A percentile compares a stretch with the other conserved stretches of the same genome.
Conservation (phyloP, 2,329 filamentous ascomycete species). For the Aspergillus fumigatiaffinis region DNA sequence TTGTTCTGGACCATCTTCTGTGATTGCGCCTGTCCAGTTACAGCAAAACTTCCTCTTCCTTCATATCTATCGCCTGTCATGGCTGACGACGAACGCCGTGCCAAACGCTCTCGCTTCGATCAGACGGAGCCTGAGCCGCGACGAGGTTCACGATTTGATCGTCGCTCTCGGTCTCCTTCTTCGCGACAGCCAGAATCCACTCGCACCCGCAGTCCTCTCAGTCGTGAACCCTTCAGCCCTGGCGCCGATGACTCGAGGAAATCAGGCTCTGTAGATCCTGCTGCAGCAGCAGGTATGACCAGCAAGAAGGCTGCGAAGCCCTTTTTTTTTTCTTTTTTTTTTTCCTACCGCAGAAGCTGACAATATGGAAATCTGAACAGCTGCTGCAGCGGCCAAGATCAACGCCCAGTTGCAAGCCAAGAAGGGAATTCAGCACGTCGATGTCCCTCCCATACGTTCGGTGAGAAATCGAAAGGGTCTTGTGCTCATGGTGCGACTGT, state of each 20-base stretch:
- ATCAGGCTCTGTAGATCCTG: constrained; percentile 61
- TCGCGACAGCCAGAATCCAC: constrained; percentile 62
- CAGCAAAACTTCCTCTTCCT: background rate
- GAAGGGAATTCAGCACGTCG: constrained; percentile 85
- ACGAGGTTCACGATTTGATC: constrained; percentile 77
- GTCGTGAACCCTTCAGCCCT: constrained; percentile 49
- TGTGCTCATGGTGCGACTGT: constrained; percentile 9
- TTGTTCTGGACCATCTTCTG: background rate
- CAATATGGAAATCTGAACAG: constrained; percentile 41
- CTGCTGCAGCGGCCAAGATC: constrained; percentile 84
- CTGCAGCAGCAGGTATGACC: constrained; percentile 68
- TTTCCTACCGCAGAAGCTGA: constrained; percentile 8
- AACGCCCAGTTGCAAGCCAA: constrained; percentile 80
- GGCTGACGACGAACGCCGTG: constrained; percentile 72
- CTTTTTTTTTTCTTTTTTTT: too few species aligned
- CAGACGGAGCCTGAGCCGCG: constrained; percentile 80
- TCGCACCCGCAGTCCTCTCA: constrained; percentile 78
- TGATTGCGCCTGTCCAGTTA: background rate
- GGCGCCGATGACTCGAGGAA: constrained; percentile 35
- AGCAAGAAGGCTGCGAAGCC: background rate
- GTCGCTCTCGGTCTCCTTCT: constrained; percentile 81
- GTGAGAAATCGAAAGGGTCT: constrained; percentile 36
- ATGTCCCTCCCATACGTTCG: constrained; percentile 74
- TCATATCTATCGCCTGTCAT: constrained; percentile 43
- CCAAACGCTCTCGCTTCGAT: constrained; percentile 90